phyloP scores from a whole-genome alignment of 805 yeast genomes.

The Myxozyma melibiosi region DNA sequence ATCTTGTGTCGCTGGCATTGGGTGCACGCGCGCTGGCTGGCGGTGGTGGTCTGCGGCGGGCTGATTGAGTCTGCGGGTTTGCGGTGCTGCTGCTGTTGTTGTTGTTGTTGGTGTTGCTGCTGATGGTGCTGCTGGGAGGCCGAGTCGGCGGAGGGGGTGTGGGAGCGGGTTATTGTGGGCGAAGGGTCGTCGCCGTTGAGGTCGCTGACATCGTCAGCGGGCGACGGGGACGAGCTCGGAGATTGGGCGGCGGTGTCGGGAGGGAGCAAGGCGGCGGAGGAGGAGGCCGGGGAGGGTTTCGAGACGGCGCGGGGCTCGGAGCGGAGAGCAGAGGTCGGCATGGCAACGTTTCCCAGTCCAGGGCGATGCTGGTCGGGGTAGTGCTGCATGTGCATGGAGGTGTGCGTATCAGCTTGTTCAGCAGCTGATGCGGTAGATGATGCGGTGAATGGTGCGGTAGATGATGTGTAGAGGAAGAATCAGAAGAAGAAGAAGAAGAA shows the following conservation, averaged over 20 bases:
- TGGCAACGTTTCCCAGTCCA: background rate
- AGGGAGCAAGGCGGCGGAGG: background rate
- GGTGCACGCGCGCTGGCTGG: conserved; percentile 31
- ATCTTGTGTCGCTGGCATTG: conserved; percentile 31
- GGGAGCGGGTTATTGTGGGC: no score
- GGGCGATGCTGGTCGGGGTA: conserved; percentile 6
- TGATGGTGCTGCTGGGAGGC: no score
- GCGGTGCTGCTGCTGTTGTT: background rate
- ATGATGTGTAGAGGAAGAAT: no score
- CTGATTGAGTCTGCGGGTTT: background rate
- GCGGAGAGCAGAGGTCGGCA: conserved; percentile 12
- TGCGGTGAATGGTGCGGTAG: no score
- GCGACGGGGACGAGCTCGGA: background rate
- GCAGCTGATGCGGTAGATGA: no score
- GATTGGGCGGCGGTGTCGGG: background rate
- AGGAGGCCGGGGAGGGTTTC: background rate
- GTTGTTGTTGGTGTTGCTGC: background rate
- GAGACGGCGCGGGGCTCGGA: conserved; percentile 7
- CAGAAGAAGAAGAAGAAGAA: no score
- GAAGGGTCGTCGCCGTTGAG: background rate
- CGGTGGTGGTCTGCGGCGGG: background rate
- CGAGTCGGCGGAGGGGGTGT: no score
- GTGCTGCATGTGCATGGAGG: conserved; percentile 3
- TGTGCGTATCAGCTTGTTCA: no score
- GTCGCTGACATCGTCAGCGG: background rate